Evolutionary conservation across 2,329 filamentous ascomycete species (phyloP).

Genomic region (Fusarium anthophilum): DNA sequence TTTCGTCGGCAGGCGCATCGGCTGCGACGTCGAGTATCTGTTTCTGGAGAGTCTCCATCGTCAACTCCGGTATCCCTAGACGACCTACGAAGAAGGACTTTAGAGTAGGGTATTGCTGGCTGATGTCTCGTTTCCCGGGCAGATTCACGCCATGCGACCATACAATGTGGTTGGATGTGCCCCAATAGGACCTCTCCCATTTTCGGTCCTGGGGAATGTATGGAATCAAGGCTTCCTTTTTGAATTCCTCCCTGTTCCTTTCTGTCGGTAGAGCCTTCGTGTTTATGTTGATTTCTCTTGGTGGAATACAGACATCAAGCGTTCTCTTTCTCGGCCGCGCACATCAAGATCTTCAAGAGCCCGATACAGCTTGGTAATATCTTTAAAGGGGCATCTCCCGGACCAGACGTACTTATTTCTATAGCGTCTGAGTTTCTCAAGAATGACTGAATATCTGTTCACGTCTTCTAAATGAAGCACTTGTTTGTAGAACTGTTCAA

Average conservation of each 20-base stretch:
- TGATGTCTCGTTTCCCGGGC: background rate
- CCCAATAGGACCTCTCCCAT: too few relatives aligned
- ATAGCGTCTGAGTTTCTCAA: too few relatives aligned
- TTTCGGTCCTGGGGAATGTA: too few relatives aligned
- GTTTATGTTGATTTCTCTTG: rapidly evolving
- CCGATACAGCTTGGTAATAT: too few relatives aligned
- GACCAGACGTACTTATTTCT: too few relatives aligned
- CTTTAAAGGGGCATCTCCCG: too few relatives aligned
- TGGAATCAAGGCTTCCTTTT: background rate
- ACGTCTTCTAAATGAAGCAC: background rate
- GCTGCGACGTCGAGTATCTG: rapidly evolving
- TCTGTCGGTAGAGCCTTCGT: too few relatives aligned
- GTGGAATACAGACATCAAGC: background rate
- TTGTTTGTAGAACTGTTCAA: background rate
- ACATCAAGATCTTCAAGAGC: background rate
- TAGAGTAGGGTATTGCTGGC: rapidly evolving
- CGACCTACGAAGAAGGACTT: background rate
- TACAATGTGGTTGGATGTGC: too few relatives aligned
- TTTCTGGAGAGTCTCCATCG: rapidly evolving
- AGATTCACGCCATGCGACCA: background rate
- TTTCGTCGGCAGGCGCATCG: rapidly evolving
- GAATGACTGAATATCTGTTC: too few relatives aligned
- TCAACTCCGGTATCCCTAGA: background rate
- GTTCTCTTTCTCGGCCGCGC: background rate
- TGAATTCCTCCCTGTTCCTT: background rate